Evolutionary conservation across 176 grass and related monocot species (phyloP).

Genomic region (Triticum dicoccoides): DNA sequence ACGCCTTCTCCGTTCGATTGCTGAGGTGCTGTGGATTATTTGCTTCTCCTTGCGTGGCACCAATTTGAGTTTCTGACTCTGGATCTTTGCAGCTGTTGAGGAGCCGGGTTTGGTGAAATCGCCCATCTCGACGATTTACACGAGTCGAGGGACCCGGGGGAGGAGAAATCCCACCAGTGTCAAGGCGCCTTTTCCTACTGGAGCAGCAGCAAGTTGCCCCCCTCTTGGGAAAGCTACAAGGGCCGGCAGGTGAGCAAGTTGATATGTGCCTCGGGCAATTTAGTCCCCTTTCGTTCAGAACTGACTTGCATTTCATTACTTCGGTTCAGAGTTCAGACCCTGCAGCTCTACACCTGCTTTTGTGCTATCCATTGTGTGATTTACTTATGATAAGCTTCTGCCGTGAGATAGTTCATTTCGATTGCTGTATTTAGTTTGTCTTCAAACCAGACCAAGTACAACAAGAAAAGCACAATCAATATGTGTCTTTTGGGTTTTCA

Average conservation of each 20-base stretch:
- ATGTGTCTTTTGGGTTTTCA: background rate
- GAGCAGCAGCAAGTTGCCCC: slow-evolving; percentile 38
- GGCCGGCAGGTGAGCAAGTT: background rate
- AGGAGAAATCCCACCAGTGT: background rate
- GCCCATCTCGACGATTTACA: slow-evolving; percentile 35
- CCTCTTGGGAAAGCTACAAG: slow-evolving; percentile 14
- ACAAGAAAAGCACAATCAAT: no score
- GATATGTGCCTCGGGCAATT: background rate
- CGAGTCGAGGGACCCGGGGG: background rate
- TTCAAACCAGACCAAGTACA: background rate
- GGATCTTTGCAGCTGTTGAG: background rate
- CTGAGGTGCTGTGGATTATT: background rate
- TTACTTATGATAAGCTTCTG: slow-evolving; percentile 3
- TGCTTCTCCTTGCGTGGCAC: background rate
- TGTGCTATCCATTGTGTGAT: background rate
- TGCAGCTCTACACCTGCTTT: background rate
- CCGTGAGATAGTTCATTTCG: background rate
- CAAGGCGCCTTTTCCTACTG: background rate
- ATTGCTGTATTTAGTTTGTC: background rate
- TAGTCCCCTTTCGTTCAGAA: background rate
- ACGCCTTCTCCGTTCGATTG: background rate
- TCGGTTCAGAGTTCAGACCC: background rate
- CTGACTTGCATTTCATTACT: background rate
- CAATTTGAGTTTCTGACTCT: background rate
- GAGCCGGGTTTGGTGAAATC: slow-evolving; percentile 10